A percentile compares a stretch with the other conserved stretches of the same genome.
phyloP scores from a whole-genome alignment of 2,329 filamentous ascomycete species.

The Drechslera avenae region DNA sequence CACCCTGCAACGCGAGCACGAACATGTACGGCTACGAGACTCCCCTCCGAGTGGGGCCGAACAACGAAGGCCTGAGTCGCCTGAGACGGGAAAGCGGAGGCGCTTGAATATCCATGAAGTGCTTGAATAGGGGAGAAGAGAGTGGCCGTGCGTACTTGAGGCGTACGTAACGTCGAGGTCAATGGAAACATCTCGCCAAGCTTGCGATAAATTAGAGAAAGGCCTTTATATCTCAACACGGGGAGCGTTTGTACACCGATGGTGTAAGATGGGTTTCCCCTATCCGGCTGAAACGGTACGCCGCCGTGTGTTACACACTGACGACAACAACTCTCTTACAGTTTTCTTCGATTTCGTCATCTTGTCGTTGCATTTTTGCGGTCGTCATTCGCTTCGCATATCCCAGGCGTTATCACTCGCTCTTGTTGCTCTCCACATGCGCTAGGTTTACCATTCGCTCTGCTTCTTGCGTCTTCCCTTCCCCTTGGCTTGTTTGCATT shows the following conservation, averaged over 20 bases:
- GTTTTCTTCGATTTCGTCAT: neutral
- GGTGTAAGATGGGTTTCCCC: conserved; percentile 11
- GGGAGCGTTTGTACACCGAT: conserved; percentile 1
- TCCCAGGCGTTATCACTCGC: too few species aligned
- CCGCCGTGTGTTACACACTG: conserved; percentile 6
- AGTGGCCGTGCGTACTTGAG: conserved; percentile 2
- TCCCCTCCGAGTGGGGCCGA: conserved; percentile 33
- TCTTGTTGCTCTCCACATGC: too few species aligned
- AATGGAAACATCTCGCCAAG: neutral
- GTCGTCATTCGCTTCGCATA: conserved; percentile 2
- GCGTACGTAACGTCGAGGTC: neutral
- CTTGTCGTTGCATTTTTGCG: neutral
- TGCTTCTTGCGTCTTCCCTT: neutral
- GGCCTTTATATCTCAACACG: conserved; percentile 2
- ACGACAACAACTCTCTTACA: neutral
- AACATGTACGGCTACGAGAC: conserved; percentile 35
- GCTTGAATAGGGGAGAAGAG: conserved; percentile 33
- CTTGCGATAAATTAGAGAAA: neutral
- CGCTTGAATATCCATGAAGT: conserved; percentile 47
- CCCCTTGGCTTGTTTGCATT: neutral
- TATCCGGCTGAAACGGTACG: conserved; percentile 12
- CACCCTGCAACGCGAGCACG: conserved; percentile 25
- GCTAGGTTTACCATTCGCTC: neutral
- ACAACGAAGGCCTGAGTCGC: conserved; percentile 36
- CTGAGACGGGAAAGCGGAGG: conserved; percentile 42